phyloP scores from a whole-genome alignment of 768 basidiomycete genomes.

The Tylopilus vinaceipallidus region DNA sequence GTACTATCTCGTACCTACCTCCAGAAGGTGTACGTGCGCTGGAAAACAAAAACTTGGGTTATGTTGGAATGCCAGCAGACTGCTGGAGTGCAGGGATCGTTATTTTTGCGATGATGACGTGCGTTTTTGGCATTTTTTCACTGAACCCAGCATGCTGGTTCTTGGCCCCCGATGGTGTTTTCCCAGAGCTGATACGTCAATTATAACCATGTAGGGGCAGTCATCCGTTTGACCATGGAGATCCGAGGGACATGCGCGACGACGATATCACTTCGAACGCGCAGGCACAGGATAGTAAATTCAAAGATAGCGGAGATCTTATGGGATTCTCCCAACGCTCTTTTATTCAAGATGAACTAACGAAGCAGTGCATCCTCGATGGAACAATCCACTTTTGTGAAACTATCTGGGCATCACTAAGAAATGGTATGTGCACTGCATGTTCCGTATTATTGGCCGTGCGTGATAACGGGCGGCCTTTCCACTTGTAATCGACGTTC shows the following conservation, averaged over 20 bases:
- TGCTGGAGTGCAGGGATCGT: constrained; percentile 88
- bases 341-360: constrained; percentile 51
- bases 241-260: constrained; percentile 15
- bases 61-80: constrained; percentile 82
- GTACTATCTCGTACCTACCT: constrained; percentile 84
- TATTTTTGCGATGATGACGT: constrained; percentile 83
- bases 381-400: constrained; percentile 57
- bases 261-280: constrained; percentile 6
- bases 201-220: constrained; percentile 48
- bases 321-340: constrained; percentile 30
- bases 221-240: constrained; percentile 75
- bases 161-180: neutral
- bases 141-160: neutral
- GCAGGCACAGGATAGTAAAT: constrained; percentile 19
- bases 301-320: constrained; percentile 36
- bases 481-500: constrained; percentile 1
- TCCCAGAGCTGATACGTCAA: constrained; percentile 9
- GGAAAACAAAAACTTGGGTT: constrained; percentile 70
- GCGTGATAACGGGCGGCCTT: neutral
- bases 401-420: constrained; percentile 52
- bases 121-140: constrained; percentile 27
- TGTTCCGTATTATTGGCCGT: neutral
- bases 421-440: constrained; percentile 50
- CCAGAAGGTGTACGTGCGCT: constrained; percentile 82
- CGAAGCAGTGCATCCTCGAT: constrained; percentile 69